A percentile compares a stretch with the other conserved stretches of the same genome.
Evolutionary conservation across 352 stramenopile species (phyloP).

Genomic region (Globisporangium spiculum): DNA sequence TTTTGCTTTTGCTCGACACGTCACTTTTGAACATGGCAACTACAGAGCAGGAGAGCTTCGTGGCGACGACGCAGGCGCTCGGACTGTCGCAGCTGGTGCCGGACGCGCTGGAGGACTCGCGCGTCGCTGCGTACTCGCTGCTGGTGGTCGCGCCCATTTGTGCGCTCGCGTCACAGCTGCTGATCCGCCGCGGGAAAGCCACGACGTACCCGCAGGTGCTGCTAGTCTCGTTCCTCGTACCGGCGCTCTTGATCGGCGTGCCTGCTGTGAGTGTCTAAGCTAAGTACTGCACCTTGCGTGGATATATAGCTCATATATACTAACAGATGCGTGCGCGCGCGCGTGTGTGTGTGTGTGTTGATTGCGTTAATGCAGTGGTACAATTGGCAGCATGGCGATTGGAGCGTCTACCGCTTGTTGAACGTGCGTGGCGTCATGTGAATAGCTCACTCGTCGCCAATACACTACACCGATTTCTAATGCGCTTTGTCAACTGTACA

Average conservation of each 20-base stretch:
- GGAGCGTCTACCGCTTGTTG: slow-evolving; percentile 26
- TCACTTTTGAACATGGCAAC: slow-evolving; percentile 6
- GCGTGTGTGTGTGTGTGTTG: neutral
- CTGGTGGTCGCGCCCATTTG: slow-evolving; percentile 43
- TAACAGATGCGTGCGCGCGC: neutral
- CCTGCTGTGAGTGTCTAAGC: slow-evolving; percentile 27
- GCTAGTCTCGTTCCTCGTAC: slow-evolving; percentile 39
- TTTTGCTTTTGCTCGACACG: slow-evolving; percentile 6
- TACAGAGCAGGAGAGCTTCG: neutral
- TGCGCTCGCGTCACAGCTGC: slow-evolving; percentile 29
- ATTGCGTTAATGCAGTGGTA: slow-evolving; percentile 17
- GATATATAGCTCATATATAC: neutral
- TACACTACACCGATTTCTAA: neutral
- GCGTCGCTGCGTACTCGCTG: slow-evolving; percentile 40
- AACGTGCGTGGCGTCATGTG: slow-evolving; percentile 12
- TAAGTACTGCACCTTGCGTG: neutral
- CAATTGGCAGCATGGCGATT: slow-evolving; percentile 20
- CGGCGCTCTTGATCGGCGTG: slow-evolving; percentile 35
- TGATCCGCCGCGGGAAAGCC: slow-evolving; percentile 37
- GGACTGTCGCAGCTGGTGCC: slow-evolving; percentile 44
- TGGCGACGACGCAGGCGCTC: slow-evolving; percentile 7
- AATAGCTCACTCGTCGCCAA: slow-evolving; percentile 10
- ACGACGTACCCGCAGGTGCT: slow-evolving; percentile 44
- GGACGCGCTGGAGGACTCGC: slow-evolving; percentile 45
- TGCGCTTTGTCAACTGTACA: slow-evolving; percentile 13